Evolutionary conservation across 768 basidiomycete species (phyloP).

Genomic region (Naganishia friedmannii): DNA sequence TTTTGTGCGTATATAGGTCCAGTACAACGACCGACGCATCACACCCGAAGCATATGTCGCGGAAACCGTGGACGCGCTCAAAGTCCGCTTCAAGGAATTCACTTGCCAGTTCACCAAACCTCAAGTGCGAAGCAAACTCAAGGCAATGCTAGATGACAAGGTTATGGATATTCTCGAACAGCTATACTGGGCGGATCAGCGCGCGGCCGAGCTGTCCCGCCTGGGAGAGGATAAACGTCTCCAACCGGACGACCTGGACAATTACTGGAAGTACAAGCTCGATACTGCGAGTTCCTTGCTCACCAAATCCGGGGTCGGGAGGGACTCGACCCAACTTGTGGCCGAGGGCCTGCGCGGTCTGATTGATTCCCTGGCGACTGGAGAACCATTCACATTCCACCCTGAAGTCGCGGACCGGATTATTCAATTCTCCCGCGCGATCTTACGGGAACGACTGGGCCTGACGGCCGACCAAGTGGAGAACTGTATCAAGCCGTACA

Average conservation of each 20-base stretch:
- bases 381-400: constrained; percentile 89
- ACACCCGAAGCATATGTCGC: constrained; percentile 96
- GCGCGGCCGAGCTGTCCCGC: constrained; percentile 68
- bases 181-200: constrained; percentile 93
- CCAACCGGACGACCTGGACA: constrained; percentile 69
- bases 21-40: constrained; percentile 81
- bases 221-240: constrained; percentile 70
- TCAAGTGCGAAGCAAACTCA: constrained; percentile 80
- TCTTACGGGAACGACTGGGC: constrained; percentile 86
- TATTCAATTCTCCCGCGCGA: constrained; percentile 85
- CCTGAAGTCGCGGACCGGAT: constrained; percentile 84
- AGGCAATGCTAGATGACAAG: constrained; percentile 88
- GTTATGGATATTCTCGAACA: constrained; percentile 96
- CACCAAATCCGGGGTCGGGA: constrained; percentile 92
- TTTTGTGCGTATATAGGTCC: constrained; percentile 38
- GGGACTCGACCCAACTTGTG: constrained; percentile 88
- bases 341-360: constrained; percentile 86
- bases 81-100: constrained; percentile 78
- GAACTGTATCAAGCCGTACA: constrained; percentile 99
- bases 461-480: constrained; percentile 98
- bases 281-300: constrained; percentile 88
- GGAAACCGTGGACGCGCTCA: constrained; percentile 90
- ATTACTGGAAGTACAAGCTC: constrained; percentile 94
- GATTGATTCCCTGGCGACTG: constrained; percentile 81
- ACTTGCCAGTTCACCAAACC: constrained; percentile 83